phyloP scores from a whole-genome alignment of 2,329 filamentous ascomycete genomes.

The Colletotrichum shisoi region DNA sequence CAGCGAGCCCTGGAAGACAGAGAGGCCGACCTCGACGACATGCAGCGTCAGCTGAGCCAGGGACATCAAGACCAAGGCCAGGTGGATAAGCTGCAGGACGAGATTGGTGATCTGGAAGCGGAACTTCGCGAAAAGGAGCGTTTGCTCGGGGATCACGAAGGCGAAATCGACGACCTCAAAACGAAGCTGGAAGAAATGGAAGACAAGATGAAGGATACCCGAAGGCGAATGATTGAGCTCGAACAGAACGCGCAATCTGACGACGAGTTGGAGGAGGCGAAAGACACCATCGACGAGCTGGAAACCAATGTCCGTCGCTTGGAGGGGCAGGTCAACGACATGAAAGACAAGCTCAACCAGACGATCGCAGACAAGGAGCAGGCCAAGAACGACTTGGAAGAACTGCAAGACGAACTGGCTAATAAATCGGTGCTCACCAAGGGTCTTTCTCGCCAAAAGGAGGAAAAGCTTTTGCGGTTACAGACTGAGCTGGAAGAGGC shows the following conservation, averaged over 20 bases:
- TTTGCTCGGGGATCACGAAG: conserved; percentile 75
- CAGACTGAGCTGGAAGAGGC: conserved; percentile 70
- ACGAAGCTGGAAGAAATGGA: conserved; percentile 61
- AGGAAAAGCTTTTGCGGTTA: conserved; percentile 72
- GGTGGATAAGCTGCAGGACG: conserved; percentile 73
- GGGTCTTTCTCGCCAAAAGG: conserved; percentile 75
- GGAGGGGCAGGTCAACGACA: conserved; percentile 63
- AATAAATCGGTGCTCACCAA: conserved; percentile 81
- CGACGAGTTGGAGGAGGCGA: conserved; percentile 64
- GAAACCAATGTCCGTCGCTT: conserved; percentile 62
- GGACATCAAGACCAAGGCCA: conserved; percentile 65
- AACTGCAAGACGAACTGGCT: conserved; percentile 78
- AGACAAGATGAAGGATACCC: conserved; percentile 65
- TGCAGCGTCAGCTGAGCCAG: conserved; percentile 66
- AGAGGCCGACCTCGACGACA: conserved; percentile 67
- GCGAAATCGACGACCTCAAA: conserved; percentile 74
- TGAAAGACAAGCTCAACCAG: conserved; percentile 63
- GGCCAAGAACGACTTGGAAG: conserved; percentile 67
- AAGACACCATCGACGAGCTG: conserved; percentile 66
- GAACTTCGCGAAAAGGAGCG: conserved; percentile 79
- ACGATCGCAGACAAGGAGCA: conserved; percentile 63
- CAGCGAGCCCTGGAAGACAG: conserved; percentile 65
- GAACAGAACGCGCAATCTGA: conserved; percentile 63
- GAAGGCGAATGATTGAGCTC: conserved; percentile 61
- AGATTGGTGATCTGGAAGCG: conserved; percentile 77